These are phyloP conservation scores for Candida incommunis DNA, from an alignment of 805 yeast species.

Conservation along the genomic window DNA sequence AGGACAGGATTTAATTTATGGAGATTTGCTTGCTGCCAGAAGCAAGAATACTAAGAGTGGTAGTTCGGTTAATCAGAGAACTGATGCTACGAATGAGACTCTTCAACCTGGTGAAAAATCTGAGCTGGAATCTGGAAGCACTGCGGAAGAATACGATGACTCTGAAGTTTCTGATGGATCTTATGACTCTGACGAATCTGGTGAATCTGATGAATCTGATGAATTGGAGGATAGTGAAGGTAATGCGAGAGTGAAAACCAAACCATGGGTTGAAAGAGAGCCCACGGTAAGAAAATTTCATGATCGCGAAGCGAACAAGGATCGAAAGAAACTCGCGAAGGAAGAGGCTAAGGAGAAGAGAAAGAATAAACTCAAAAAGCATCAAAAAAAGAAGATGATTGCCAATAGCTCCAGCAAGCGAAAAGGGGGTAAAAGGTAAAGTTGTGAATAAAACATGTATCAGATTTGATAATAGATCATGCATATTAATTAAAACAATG, in stretches of 20 bases:
- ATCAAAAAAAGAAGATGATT: constrained; percentile 61
- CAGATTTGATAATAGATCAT: too few relatives aligned
- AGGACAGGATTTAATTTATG: constrained; percentile 54
- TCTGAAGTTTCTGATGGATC: constrained; percentile 18
- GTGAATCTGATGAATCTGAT: constrained; percentile 17
- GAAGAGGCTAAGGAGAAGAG: constrained; percentile 68
- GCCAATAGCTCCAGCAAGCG: constrained; percentile 30
- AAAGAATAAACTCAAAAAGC: constrained; percentile 70
- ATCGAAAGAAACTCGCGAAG: constrained; percentile 61
- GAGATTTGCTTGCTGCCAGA: constrained; percentile 15
- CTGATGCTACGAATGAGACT: too few relatives aligned
- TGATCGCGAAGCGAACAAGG: constrained; percentile 65
- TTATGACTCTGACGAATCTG: constrained; percentile 6
- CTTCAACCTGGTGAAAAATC: constrained; percentile 7
- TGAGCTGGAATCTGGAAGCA: constrained; percentile 13
- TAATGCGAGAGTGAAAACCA: constrained; percentile 24
- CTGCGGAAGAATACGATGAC: too few relatives aligned
- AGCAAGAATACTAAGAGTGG: constrained; percentile 26
- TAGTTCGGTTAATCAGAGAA: constrained; percentile 29
- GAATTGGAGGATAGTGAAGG: constrained; percentile 22
- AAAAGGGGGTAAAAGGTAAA: too few relatives aligned
- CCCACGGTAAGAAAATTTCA: constrained; percentile 63
- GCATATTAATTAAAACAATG: too few relatives aligned
- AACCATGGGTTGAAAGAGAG: constrained; percentile 30
- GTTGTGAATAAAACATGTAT: too few relatives aligned